These are phyloP conservation scores for Viridothelium virens DNA, from an alignment of 495 filamentous ascomycete species.

Conservation along the genomic window DNA sequence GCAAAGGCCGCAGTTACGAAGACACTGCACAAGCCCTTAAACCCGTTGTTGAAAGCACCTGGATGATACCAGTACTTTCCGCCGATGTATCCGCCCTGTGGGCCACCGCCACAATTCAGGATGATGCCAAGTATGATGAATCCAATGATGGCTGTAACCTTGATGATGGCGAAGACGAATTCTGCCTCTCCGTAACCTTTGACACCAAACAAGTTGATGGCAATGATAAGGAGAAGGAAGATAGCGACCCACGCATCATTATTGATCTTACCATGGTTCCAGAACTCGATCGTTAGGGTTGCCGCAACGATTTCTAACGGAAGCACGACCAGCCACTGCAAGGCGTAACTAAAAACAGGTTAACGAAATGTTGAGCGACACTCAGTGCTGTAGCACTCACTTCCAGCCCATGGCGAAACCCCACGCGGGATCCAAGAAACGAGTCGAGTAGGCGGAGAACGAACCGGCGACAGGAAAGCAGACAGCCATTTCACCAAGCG, in stretches of 20 bases:
- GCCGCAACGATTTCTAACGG: constrained; percentile 89
- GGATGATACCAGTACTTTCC: constrained; percentile 75
- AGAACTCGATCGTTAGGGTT: constrained; percentile 80
- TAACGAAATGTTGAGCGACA: not conserved
- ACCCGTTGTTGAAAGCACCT: constrained; percentile 84
- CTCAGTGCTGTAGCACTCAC: constrained; percentile 35
- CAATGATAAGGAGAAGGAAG: constrained; percentile 33
- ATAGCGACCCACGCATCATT: constrained; percentile 70
- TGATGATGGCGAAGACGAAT: constrained; percentile 43
- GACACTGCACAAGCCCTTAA: constrained; percentile 88
- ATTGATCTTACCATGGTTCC: constrained; percentile 54
- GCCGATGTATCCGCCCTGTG: constrained; percentile 70
- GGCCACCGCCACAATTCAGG: constrained; percentile 56
- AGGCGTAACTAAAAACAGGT: constrained; percentile 54
- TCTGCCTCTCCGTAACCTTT: constrained; percentile 38
- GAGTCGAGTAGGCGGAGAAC: constrained; percentile 85
- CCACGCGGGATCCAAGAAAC: constrained; percentile 92
- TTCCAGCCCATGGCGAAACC: constrained; percentile 99
- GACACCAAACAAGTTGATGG: constrained; percentile 37
- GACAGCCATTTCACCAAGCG: constrained; percentile 87
- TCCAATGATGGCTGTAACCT: constrained; percentile 66
- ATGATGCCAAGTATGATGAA: constrained; percentile 38
- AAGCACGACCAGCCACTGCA: constrained; percentile 87
- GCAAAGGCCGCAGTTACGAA: constrained; percentile 91
- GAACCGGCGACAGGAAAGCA: constrained; percentile 86